Conservation (phyloP, 2,329 filamentous ascomycete species). For the Hymenoscyphus repandus region DNA sequence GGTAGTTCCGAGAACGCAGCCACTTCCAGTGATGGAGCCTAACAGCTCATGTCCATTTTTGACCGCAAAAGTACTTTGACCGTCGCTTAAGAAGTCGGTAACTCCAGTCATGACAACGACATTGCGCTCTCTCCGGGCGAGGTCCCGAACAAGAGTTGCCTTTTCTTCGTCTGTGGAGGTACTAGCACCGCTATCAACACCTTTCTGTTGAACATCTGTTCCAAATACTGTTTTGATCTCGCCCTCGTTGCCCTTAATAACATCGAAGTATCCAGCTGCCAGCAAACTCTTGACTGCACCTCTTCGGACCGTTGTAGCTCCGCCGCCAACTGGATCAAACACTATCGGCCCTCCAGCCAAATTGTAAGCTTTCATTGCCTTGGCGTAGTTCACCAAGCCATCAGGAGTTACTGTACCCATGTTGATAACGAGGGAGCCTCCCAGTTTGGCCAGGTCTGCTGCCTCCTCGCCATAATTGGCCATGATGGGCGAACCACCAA, state of each 20-base stretch:
- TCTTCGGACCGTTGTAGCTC: conserved; percentile 71
- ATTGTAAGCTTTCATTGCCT: conserved; percentile 80
- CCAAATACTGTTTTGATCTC: conserved; percentile 75
- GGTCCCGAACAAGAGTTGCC: conserved; percentile 54
- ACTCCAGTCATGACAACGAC: conserved; percentile 79
- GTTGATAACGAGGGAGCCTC: conserved; percentile 80
- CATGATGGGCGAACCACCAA: conserved; percentile 93
- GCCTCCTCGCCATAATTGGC: conserved; percentile 82
- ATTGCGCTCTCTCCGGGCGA: conserved; percentile 64
- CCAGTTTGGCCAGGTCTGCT: conserved; percentile 68
- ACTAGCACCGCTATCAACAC: conserved; percentile 72
- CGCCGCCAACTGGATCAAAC: conserved; percentile 86
- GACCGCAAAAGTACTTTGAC: conserved; percentile 59
- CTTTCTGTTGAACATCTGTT: conserved; percentile 59
- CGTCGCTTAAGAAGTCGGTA: conserved; percentile 74
- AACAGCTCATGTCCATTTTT: conserved; percentile 72
- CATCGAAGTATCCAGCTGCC: conserved; percentile 68
- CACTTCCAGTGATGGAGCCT: conserved; percentile 69
- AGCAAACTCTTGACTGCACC: conserved; percentile 68
- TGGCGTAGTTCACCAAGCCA: conserved; percentile 63
- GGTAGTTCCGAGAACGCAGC: conserved; percentile 79
- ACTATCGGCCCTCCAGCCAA: conserved; percentile 67
- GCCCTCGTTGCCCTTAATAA: conserved; percentile 92
- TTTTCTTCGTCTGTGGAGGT: conserved; percentile 48
- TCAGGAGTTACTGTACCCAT: conserved; percentile 88